A percentile compares a stretch with the other conserved stretches of the same genome.
Evolutionary conservation across 2,329 filamentous ascomycete species (phyloP).

Genomic region (Sphaceloma murrayae): DNA sequence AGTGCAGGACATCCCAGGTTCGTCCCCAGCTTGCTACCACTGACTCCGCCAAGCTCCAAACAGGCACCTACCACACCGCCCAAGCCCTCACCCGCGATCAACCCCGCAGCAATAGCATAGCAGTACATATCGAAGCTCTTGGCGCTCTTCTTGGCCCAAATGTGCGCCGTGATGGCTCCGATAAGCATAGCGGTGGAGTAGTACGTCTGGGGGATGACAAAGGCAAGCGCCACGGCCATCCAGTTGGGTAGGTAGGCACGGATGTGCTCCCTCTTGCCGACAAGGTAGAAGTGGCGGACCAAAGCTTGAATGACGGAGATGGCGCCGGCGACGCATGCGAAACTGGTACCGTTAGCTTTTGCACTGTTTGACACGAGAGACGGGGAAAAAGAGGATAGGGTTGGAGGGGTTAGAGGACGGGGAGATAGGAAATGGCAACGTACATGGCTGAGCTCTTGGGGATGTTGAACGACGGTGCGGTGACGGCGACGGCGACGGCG

Average conservation of each 20-base stretch:
- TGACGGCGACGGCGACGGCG: constrained; percentile 52
- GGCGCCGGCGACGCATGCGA: constrained; percentile 43
- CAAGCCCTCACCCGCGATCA: constrained; percentile 52
- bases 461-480: constrained; percentile 44
- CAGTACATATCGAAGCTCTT: constrained; percentile 42
- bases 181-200: constrained; percentile 48
- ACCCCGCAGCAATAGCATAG: constrained; percentile 48
- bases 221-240: constrained; percentile 48
- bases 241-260: constrained; percentile 48
- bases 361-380: no score
- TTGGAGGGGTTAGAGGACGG: constrained; percentile 26
- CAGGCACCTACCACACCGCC: constrained; percentile 49
- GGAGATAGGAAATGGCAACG: neutral
- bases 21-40: constrained; percentile 31
- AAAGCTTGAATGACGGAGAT: constrained; percentile 39
- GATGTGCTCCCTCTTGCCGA: constrained; percentile 42
- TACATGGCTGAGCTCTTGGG: constrained; percentile 40
- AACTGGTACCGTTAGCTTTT: constrained; percentile 6
- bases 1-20: constrained; percentile 31
- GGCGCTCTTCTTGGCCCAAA: constrained; percentile 44
- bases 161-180: constrained; percentile 41
- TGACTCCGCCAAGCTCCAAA: constrained; percentile 33
- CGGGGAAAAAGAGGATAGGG: no score
- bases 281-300: constrained; percentile 42
- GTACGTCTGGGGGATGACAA: constrained; percentile 46